Percentiles rank a stretch among this genome's conserved stretches.
Evolutionary conservation across 495 filamentous ascomycete genomes (phyloP).

Genomic region (Hypomontagnella monticulosa): DNA sequence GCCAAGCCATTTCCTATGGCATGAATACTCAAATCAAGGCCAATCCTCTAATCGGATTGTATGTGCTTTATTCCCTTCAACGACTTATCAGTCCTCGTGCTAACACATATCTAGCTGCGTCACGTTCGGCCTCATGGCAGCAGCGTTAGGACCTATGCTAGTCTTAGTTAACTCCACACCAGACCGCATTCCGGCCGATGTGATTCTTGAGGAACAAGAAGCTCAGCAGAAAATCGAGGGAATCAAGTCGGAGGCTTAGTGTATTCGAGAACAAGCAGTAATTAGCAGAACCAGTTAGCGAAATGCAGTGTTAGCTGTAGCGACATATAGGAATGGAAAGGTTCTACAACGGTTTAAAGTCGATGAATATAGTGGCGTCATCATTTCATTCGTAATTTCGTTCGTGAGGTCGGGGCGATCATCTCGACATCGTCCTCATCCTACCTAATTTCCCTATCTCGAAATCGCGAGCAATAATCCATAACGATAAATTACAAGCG

Average conservation of each 20-base stretch:
- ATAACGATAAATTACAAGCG: neutral
- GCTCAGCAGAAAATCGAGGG: slow-evolving; percentile 20
- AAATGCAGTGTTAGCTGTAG: neutral
- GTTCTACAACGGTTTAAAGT: neutral
- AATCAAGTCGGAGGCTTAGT: slow-evolving; percentile 25
- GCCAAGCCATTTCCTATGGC: slow-evolving; percentile 37
- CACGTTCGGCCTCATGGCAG: slow-evolving; percentile 35
- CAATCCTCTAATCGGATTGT: slow-evolving; percentile 34
- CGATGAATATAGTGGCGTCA: neutral
- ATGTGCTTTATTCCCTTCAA: slow-evolving; percentile 1
- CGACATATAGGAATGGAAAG: neutral
- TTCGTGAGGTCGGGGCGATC: neutral
- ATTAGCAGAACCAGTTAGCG: slow-evolving; percentile 29
- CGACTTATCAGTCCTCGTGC: neutral
- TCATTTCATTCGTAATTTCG: slow-evolving; percentile 3
- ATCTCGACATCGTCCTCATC: slow-evolving; percentile 7
- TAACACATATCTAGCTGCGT: slow-evolving; percentile 32
- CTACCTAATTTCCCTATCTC: neutral
- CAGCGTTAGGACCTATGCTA: slow-evolving; percentile 27
- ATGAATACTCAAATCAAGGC: slow-evolving; percentile 37
- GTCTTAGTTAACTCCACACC: slow-evolving; percentile 32
- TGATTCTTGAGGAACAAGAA: slow-evolving; percentile 32
- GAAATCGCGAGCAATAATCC: neutral
- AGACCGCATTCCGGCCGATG: slow-evolving; percentile 37
- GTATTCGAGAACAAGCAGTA: slow-evolving; percentile 35